Base-by-base conservation (phyloP, 495 filamentous ascomycete genomes). In the Podospora sp. region DNA sequence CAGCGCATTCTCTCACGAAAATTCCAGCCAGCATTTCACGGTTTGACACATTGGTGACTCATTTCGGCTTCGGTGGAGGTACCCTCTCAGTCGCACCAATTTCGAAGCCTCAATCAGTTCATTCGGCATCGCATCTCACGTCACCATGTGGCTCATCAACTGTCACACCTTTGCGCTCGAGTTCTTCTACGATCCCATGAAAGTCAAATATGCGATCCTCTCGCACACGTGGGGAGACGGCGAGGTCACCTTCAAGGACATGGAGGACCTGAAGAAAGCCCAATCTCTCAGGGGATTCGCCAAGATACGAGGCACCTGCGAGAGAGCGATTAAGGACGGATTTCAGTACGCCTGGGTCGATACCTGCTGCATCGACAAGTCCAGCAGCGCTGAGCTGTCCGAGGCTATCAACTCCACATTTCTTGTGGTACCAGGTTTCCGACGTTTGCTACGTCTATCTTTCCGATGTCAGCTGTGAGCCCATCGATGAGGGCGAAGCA, bases 371-470 rank as follows among this genome's bases (percentile, higher is more conserved):
- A 71, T 73, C 63, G 71, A 80, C 70, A 78, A 79, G 66, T 66
- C 69, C 1, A 78, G 72, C 62, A 70, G 71, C 18, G 71, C 71
- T 6, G 78, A 81, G 46, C 64, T 78, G 5, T 62, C 61, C 36
- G 71, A 74, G 40, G 69, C 75, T 14, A 80, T 81, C 65, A 81
- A 79, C 49, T 78, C 77, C 25, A 81, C 80, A 75, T 81, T n/a
- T 66, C 50, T 56, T 46, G 7, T 79, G 79, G 77, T 82, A 81
- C 59, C 60, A 64, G 26, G 24, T 27, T 0, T 65, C 77, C 20
- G 24, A 21, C 1, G 63, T 77, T 6, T 82, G 80, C 53, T 79
- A 75, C 57, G 80, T 69, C 7, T 79, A 64, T 18, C 66, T 69
- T 33, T 62, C 67, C 7, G 67, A 69, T 33, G 26, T 68, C 12